A percentile compares a stretch with the other conserved stretches of the same genome.
Evolutionary conservation across 169 alveolate species (phyloP).

Genomic region (Toxoplasma gondii): DNA sequence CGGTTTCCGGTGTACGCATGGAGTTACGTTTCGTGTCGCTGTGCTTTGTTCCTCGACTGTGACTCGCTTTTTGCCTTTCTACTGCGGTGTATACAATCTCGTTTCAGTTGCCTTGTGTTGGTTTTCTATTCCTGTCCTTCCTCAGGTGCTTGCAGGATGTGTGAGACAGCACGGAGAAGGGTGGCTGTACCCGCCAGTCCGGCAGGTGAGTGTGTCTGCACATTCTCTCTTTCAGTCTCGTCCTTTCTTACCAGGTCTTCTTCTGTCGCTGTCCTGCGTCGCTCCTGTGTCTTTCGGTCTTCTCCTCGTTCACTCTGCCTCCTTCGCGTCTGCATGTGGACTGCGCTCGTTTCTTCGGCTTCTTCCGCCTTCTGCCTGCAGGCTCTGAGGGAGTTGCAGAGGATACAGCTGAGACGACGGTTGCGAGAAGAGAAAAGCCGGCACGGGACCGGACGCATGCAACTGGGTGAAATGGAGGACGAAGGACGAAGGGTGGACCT

Average conservation of each 20-base stretch:
- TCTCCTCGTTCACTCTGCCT: neutral
- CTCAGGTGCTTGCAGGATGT: slow-evolving; percentile 61
- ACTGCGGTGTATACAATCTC: too few species aligned
- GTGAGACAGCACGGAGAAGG: slow-evolving; percentile 65
- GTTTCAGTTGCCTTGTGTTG: too few species aligned
- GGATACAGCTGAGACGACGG: neutral
- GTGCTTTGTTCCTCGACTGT: too few species aligned
- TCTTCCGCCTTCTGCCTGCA: neutral
- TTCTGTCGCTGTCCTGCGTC: neutral
- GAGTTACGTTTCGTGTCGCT: too few species aligned
- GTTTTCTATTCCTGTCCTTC: neutral
- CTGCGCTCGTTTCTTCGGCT: neutral
- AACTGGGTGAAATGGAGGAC: too few species aligned
- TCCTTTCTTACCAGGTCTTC: neutral
- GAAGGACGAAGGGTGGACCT: neutral
- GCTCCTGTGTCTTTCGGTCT: neutral
- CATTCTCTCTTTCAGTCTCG: neutral
- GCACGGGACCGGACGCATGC: neutral
- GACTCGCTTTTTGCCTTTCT: too few species aligned
- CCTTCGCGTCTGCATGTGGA: neutral
- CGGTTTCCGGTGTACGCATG: too few species aligned
- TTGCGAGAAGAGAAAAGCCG: neutral
- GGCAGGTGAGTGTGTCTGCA: slow-evolving; percentile 32
- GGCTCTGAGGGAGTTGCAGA: neutral
- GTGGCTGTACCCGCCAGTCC: slow-evolving; percentile 57